Conservation (phyloP, 257 asterid genomes). For the Solanum okadae region DNA sequence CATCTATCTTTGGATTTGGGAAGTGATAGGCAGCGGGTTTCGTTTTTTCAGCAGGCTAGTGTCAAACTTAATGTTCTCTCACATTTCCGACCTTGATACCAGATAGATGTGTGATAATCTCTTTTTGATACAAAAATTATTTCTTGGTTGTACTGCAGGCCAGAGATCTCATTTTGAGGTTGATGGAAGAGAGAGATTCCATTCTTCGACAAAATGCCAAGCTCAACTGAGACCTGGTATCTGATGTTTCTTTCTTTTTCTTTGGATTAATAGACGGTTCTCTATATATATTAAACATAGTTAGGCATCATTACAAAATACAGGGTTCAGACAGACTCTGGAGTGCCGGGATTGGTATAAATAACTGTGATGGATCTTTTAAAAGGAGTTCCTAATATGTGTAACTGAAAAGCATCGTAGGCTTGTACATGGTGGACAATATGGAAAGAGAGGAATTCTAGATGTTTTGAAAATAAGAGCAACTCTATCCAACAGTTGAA, state of each 20-base stretch:
- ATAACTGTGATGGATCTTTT: neutral
- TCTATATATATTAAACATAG: neutral
- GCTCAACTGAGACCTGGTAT: constrained; percentile 13
- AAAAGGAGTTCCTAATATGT: neutral
- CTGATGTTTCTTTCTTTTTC: neutral
- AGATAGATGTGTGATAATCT: neutral
- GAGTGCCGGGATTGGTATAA: neutral
- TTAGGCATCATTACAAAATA: neutral
- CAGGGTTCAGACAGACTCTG: neutral
- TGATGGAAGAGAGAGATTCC: constrained; percentile 7
- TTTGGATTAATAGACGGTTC: neutral
- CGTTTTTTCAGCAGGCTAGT: neutral
- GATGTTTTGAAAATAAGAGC: too few species aligned
- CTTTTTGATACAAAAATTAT: neutral
- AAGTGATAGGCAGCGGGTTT: neutral
- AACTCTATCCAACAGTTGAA: too few species aligned
- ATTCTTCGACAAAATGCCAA: constrained; percentile 5
- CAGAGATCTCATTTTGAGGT: constrained; percentile 3
- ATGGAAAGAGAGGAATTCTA: too few species aligned
- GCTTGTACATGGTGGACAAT: too few species aligned
- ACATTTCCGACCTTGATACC: neutral
- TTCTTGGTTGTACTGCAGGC: constrained; percentile 1
- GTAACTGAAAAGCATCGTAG: neutral
- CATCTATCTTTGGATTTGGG: neutral
- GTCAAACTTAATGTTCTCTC: neutral